Evolutionary conservation across 1,139 yeast species (phyloP).

Genomic region (Yamadazyma dushanensis): DNA sequence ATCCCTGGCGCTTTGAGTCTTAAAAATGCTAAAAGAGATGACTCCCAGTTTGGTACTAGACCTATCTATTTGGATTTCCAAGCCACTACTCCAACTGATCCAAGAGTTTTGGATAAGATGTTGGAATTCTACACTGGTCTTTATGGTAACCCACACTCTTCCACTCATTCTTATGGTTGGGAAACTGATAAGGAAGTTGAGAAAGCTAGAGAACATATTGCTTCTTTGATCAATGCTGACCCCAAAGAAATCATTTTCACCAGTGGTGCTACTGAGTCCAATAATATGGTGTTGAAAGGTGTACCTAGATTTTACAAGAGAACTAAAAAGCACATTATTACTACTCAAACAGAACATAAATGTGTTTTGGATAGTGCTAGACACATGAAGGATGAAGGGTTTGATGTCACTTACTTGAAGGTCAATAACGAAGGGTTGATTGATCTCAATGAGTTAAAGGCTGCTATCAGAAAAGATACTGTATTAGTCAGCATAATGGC

Average conservation of each 20-base stretch:
- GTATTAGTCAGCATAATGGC: slow-evolving; percentile 94
- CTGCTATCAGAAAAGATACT: slow-evolving; percentile 88
- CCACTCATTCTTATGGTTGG: slow-evolving; percentile 99
- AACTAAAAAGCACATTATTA: slow-evolving; percentile 89
- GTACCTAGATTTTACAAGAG: slow-evolving; percentile 90
- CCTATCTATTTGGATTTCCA: slow-evolving; percentile 95
- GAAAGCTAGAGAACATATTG: slow-evolving; percentile 77
- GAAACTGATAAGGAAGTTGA: slow-evolving; percentile 95
- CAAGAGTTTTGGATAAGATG: slow-evolving; percentile 94
- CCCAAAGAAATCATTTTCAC: slow-evolving; percentile 96
- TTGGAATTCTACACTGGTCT: slow-evolving; percentile 87
- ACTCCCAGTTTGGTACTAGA: slow-evolving; percentile 59
- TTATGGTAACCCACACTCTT: slow-evolving; percentile 96
- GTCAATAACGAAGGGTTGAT: slow-evolving; percentile 82
- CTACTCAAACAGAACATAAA: slow-evolving; percentile 96
- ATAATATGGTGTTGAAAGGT: slow-evolving; percentile 93
- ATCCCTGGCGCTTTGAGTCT: slow-evolving; percentile 51
- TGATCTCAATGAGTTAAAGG: slow-evolving; percentile 71
- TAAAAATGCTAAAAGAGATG: slow-evolving; percentile 47
- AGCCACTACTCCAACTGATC: slow-evolving; percentile 98
- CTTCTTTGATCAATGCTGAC: slow-evolving; percentile 85
- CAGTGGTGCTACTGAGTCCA: slow-evolving; percentile 96
- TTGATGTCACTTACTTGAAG: slow-evolving; percentile 90
- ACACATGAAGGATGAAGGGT: slow-evolving; percentile 94
- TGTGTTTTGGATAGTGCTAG: slow-evolving; percentile 96